phyloP scores from a whole-genome alignment of 306 rosid species.

The Astragalus membranaceus region DNA sequence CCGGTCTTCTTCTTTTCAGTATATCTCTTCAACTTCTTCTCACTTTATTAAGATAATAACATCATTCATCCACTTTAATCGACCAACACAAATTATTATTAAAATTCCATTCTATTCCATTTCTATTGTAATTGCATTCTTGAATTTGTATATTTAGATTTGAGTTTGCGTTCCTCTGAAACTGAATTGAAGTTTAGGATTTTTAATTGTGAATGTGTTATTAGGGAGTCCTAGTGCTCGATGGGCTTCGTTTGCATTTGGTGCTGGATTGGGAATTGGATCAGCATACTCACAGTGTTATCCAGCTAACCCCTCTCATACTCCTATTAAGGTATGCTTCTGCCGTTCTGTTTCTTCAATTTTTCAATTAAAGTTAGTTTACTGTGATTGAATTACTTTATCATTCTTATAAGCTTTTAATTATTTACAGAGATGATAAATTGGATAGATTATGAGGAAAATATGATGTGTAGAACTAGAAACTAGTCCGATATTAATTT shows the following conservation, averaged over 20 bases:
- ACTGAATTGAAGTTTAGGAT: too few species aligned
- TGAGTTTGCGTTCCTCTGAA: too few species aligned
- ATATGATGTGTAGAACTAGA: too few species aligned
- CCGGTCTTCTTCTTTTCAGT: not conserved
- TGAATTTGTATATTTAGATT: not conserved
- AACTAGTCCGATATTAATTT: too few species aligned
- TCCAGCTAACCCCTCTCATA: not conserved
- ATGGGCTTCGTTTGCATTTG: constrained; percentile 71
- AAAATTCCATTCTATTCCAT: too few species aligned
- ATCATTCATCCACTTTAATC: not conserved
- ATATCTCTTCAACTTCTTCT: not conserved
- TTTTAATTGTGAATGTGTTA: not conserved
- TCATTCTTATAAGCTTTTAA: too few species aligned
- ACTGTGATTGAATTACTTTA: too few species aligned
- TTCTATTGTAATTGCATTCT: not conserved
- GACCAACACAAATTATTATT: not conserved
- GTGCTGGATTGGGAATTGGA: constrained; percentile 74
- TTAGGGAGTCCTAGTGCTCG: constrained; percentile 70
- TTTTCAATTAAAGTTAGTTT: too few species aligned
- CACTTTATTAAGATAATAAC: not conserved
- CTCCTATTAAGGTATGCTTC: constrained; percentile 15
- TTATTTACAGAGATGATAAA: too few species aligned
- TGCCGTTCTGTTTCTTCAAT: too few species aligned
- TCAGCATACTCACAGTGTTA: constrained; percentile 64
- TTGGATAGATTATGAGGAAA: too few species aligned